Base-by-base conservation (phyloP, 1,284 basidiomycete species). In the Rhodotorula sp. region DNA sequence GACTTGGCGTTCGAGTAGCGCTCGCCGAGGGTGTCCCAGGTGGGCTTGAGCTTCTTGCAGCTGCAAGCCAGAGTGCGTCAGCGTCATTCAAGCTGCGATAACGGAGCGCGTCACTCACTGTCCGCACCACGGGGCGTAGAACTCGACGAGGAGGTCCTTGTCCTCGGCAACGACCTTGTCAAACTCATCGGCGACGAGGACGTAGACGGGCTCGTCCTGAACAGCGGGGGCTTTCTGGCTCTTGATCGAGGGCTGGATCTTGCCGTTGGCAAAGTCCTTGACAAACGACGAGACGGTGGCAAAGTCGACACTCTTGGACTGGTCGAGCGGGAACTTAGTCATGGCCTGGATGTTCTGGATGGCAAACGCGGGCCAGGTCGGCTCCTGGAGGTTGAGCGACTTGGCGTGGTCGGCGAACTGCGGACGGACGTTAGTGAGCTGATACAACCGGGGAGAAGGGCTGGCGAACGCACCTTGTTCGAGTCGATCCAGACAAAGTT, bases 401-500 rank as follows among this genome's bases (percentile, higher is more conserved):
- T 94, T 94, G 77, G 90, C 96, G 83, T 99, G 96, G 78, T 97
- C 93, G 78, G 86, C 88, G 78, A 94, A 99, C 82, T 80, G 57
- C 1, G n/a, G 24, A 13, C 2, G 24, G 18, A 15, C 4, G 13
- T 10, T 7, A 30, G 59, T 44, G 30, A 51, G n/a, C 4, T 28
- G 24, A 2, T 8, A 46, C 15, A 24, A 7, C 8, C 11, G 6
- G 22, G 6, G 22, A 44, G 20, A 44, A n/a, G 2, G 30, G 58
- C 71, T 5, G 30, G 11, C n/a, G 26, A 24, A 31, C 73, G 44
- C 52, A 75, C 71, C 71, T 93, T 94, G 83, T 89, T 83, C 30
- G 91, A 94, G 81, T 99, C 96, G 77, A 99, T 99, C 89, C 89
- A 96, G 75, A 99, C 95, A 82, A 99, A 95, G 88, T 96, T 98